Base-by-base conservation (phyloP, 768 basidiomycete genomes). In the Paxillus ammoniavirescens region DNA sequence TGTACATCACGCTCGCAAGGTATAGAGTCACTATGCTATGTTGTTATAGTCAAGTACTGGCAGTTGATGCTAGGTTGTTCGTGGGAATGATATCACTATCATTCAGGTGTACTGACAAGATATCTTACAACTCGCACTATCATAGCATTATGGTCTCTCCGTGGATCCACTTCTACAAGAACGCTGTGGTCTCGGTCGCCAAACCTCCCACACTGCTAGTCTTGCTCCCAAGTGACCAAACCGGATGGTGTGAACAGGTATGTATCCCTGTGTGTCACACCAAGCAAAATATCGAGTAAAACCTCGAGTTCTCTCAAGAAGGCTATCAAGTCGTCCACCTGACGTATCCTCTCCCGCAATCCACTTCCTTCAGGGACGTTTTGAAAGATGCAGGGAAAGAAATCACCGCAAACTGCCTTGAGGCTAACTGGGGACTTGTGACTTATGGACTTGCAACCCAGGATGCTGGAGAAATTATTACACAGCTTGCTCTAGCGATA, bases 231-330 rank as follows among this genome's bases (percentile, higher is more conserved):
- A 63, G 65, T 14, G 68, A 62, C 31, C 71, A 72, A 33, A 47
- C 49, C 21, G 68, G 66, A 40, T 73, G 70, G 73, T 73, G 74
- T 50, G 61, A 71, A 50, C 73, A 75, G 63, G 74, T 73, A 35
- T 18, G 33, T 13, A 50, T 33, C 36, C 28, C 14, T 23, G 8
- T 31, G 17, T 26, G 35, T n/a, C 42, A 13, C 28, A 12, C 7
- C 9, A 40, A 41, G 12, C 41, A 12, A 41, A 40, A 8, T 26
- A 6, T 10, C n/a, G n/a, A 28, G 23, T 5, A 38, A 23, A 47
- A 26, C 14, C 10, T 33, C n/a, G 49, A 74, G 69, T 67, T 71
- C 54, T 57, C 74, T 31, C 70, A 73, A 51, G 76, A 77, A 55
- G 75, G 75, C 26, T 74, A 76, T 54, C 57, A 66, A 26, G 66